Evolutionary conservation across 192 early-diverging fungal species (phyloP).

Genomic region (Linnemannia schmuckeri): DNA sequence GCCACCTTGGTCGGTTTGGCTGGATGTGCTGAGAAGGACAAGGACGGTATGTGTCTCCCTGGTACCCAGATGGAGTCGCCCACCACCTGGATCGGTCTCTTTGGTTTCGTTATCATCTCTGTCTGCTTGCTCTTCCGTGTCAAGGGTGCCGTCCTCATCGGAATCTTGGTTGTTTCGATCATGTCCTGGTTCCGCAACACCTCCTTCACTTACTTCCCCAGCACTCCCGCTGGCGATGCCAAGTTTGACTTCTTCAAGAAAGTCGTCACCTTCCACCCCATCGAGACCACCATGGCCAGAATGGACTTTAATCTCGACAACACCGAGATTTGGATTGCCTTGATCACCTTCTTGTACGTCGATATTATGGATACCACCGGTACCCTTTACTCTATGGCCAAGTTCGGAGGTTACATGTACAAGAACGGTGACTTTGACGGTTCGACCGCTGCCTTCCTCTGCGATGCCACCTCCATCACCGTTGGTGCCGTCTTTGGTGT

Average conservation of each 20-base stretch:
- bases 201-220: slow-evolving; percentile 81
- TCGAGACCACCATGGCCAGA: slow-evolving; percentile 66
- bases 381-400: slow-evolving; percentile 87
- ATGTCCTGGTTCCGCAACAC: slow-evolving; percentile 82
- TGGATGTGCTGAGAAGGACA: slow-evolving; percentile 63
- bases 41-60: slow-evolving; percentile 63
- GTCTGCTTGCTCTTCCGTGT: slow-evolving; percentile 75
- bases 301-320: slow-evolving; percentile 74
- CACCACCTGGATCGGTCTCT: slow-evolving; percentile 79
- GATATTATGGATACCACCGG: slow-evolving; percentile 91
- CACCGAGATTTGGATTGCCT: slow-evolving; percentile 81
- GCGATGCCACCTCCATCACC: slow-evolving; percentile 76
- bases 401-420: slow-evolving; percentile 84
- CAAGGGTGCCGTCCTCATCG: slow-evolving; percentile 79
- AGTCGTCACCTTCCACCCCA: slow-evolving; percentile 75
- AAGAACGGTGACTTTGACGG: slow-evolving; percentile 83
- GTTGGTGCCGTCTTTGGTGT: slow-evolving; percentile 80
- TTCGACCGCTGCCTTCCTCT: slow-evolving; percentile 80
- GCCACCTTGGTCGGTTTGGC: slow-evolving; percentile 77
- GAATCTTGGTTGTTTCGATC: slow-evolving; percentile 77
- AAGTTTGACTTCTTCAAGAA: slow-evolving; percentile 80
- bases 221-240: slow-evolving; percentile 70
- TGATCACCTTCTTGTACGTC: slow-evolving; percentile 88
- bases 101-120: slow-evolving; percentile 81
- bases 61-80: slow-evolving; percentile 74